Conservation (phyloP, 2,329 filamentous ascomycete genomes). For the Cladosporium sphaerospermum region DNA sequence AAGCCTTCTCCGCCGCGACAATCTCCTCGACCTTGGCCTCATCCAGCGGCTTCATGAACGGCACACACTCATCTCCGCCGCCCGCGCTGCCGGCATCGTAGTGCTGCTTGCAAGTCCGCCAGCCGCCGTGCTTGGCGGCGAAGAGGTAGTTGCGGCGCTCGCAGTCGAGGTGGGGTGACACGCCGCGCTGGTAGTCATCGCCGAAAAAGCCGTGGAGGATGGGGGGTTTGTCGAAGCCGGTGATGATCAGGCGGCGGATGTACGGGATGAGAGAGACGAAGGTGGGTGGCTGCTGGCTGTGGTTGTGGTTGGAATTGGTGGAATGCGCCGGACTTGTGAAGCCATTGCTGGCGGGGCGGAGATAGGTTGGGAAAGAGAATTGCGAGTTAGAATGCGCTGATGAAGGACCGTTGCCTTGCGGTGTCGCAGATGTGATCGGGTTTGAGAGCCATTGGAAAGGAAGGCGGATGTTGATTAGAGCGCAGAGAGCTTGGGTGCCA, state of each 20-base stretch:
- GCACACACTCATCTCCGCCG: conserved; percentile 70
- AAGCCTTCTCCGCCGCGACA: conserved; percentile 70
- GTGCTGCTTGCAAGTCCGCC: conserved; percentile 80
- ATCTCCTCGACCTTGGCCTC: conserved; percentile 74
- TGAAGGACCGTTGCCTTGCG: conserved; percentile 11
- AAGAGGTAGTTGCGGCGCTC: conserved; percentile 94
- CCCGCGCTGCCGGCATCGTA: conserved; percentile 71
- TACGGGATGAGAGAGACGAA: conserved; percentile 76
- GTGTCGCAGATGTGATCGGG: conserved; percentile 39
- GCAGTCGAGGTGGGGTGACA: conserved; percentile 77
- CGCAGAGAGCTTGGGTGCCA: conserved; percentile 78
- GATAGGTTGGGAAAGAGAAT: conserved; percentile 22
- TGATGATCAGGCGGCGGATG: conserved; percentile 81
- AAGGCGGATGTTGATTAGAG: conserved; percentile 85
- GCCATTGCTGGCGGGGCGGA: conserved; percentile 33
- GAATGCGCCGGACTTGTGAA: conserved; percentile 21
- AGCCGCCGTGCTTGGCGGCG: conserved; percentile 84
- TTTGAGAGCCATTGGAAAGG: conserved; percentile 67
- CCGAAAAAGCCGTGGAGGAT: conserved; percentile 96
- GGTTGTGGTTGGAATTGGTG: conserved; percentile 28
- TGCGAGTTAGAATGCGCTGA: conserved; percentile 11
- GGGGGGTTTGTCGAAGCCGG: conserved; percentile 78
- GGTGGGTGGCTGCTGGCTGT: conserved; percentile 11
- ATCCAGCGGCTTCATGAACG: conserved; percentile 73
- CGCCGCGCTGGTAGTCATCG: conserved; percentile 77